Evolutionary conservation across 2,329 filamentous ascomycete species (phyloP).

Genomic region (Aspergillus sp.): DNA sequence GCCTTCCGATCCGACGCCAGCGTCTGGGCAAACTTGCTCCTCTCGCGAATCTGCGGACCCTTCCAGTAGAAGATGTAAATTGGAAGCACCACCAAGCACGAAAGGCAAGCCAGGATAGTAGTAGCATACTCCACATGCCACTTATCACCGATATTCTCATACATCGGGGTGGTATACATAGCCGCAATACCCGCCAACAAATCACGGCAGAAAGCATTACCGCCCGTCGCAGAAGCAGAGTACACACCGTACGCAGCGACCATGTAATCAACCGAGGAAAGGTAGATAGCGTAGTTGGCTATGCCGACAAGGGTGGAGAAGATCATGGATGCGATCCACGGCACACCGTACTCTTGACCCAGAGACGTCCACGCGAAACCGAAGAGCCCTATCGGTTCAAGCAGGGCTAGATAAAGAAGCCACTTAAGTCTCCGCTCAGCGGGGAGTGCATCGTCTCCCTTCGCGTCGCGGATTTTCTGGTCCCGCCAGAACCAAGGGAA

Average conservation of each 20-base stretch:
- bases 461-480: conserved; percentile 40
- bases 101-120: conserved; percentile 61
- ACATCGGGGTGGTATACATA: conserved; percentile 66
- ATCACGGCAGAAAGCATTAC: conserved; percentile 72
- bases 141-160: conserved; percentile 57
- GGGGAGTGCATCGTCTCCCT: conserved; percentile 55
- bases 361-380: conserved; percentile 69
- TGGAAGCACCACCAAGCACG: conserved; percentile 59
- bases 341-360: conserved; percentile 59
- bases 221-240: conserved; percentile 71
- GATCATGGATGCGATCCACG: conserved; percentile 69
- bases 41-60: conserved; percentile 57
- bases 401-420: conserved; percentile 63
- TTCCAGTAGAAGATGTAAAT: conserved; percentile 67
- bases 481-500: conserved; percentile 52
- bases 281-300: conserved; percentile 71
- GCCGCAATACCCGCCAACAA: conserved; percentile 71
- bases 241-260: conserved; percentile 72
- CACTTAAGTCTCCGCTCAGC: conserved; percentile 67
- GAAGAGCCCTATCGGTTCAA: conserved; percentile 66
- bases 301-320: conserved; percentile 67
- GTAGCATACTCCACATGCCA: conserved; percentile 58
- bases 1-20: conserved; percentile 41
- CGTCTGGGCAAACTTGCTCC: conserved; percentile 62
- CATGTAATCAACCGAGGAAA: conserved; percentile 76